Evolutionary conservation across 179 eudicot genomes (phyloP), one percentile per base, ranked within the genome.

Genomic region (Gypsophila paniculata): DNA sequence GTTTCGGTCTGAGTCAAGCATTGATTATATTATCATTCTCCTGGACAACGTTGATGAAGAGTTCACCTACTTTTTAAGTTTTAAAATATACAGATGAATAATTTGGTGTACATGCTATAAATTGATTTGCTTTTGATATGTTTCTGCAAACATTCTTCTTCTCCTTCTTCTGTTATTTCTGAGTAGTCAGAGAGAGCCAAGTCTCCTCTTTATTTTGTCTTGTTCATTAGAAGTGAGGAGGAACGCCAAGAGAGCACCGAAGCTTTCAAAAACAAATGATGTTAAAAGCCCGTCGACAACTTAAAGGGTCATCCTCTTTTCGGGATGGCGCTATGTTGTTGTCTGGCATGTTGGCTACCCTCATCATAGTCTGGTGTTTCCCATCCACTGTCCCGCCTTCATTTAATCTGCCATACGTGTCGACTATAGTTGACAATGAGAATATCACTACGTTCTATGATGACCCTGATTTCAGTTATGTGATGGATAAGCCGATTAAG

Each of bases 381-480:
- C 73, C 73, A 70, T 54, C 63, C 26, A 52, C 44, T 26, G 18
- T 68, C 48, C 44, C 61, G 17, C 72, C 72, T 29, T 52, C 72
- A 12, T 68, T 68, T 32, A 68, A 3, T 19, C 48, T 59, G n/a
- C 46, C 61, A 29, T 11, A 23, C 44, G 17, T 52, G 25, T n/a
- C 61, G 29, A n/a, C 15, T 32, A 12, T 18, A 52, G 10, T 21
- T 49, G 38, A 52, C 11, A 52, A 17, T 1, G 48, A 52, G n/a
- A 53, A 51, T 52, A 17, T n/a, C 44, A 68, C 61, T 17, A 46
- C 80, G 10, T 81, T 77, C 77, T 81, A 72, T 67, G 84, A 81
- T 39, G 84, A 81, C 68, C 79, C 81, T 4, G 65, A 55, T 2
- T 53, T 81, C 19, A 55, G 74, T 48, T 81, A 74, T 65, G 48